phyloP scores from a whole-genome alignment of 2,329 filamentous ascomycete species.

The Aspergillus neotritici region DNA sequence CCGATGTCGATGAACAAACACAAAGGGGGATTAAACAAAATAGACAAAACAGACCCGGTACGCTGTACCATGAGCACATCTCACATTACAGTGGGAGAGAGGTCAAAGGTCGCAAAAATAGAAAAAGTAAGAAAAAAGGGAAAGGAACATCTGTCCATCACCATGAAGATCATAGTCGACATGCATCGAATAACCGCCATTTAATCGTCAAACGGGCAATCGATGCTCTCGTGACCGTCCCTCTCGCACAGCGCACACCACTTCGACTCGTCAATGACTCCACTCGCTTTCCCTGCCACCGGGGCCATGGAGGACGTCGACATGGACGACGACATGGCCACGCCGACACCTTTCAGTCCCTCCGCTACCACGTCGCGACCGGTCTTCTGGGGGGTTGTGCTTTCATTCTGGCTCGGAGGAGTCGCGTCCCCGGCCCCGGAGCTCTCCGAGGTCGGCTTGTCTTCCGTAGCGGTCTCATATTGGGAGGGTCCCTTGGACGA shows the following conservation, averaged over 20 bases:
- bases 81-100: conserved; percentile 2
- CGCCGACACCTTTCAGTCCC: conserved; percentile 38
- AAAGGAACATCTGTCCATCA: not conserved
- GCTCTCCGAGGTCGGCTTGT: conserved; percentile 14
- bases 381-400: conserved; percentile 30
- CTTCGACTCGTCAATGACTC: conserved; percentile 73
- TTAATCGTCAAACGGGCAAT: conserved; percentile 82
- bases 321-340: conserved; percentile 9
- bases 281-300: conserved; percentile 71
- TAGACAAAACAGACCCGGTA: conserved; percentile 13
- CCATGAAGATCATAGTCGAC: conserved; percentile 5
- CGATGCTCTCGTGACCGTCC: conserved; percentile 92
- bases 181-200: not conserved
- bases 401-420: conserved; percentile 11
- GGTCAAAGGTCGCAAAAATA: not conserved
- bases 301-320: conserved; percentile 48
- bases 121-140: conserved; percentile 1
- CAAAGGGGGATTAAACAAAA: conserved; percentile 7
- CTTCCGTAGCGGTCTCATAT: conserved; percentile 10
- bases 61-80: conserved; percentile 21
- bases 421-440: conserved; percentile 12
- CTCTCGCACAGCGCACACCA: conserved; percentile 97
- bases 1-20: conserved; percentile 2
- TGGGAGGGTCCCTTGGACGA: conserved; percentile 11
- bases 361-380: conserved; percentile 39